phyloP scores from a whole-genome alignment of 2,329 filamentous ascomycete species.

The Aspergillus pseudoglaucus region DNA sequence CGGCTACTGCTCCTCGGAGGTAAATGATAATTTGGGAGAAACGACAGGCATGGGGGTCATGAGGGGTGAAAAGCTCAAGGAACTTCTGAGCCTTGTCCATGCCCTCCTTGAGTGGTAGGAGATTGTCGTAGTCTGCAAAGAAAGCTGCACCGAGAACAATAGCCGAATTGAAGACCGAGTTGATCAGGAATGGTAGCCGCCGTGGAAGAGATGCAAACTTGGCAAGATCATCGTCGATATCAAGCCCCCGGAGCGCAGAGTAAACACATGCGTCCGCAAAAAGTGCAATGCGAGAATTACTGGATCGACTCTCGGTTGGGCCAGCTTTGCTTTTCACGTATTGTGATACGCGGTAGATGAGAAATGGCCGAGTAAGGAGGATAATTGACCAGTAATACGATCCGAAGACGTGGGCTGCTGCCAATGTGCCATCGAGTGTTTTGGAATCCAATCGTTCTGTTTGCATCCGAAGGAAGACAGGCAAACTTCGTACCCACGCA shows the following conservation, averaged over 20 bases:
- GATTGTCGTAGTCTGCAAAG: constrained; percentile 41
- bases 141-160: constrained; percentile 41
- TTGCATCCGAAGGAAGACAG: constrained; percentile 43
- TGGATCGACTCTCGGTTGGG: constrained; percentile 14
- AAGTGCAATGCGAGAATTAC: constrained; percentile 26
- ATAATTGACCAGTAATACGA: constrained; percentile 52
- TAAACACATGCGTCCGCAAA: constrained; percentile 41
- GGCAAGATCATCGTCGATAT: constrained; percentile 34
- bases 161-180: constrained; percentile 41
- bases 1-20: constrained; percentile 32
- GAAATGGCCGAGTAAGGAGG: constrained; percentile 47
- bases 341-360: constrained; percentile 46
- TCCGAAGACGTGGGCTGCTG: constrained; percentile 45
- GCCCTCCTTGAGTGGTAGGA: constrained; percentile 28
- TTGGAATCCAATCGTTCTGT: constrained; percentile 37
- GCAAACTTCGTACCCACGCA: constrained; percentile 36
- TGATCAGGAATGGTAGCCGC: constrained; percentile 41
- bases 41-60: constrained; percentile 32
- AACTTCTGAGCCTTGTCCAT: constrained; percentile 30
- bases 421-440: constrained; percentile 31
- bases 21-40: constrained; percentile 34
- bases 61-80: constrained; percentile 25
- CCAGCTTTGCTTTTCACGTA: constrained; percentile 27
- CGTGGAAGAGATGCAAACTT: constrained; percentile 31
- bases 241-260: constrained; percentile 34